Base-by-base conservation (phyloP, 192 early-diverging fungal species). In the Linnemannia hyalina region DNA sequence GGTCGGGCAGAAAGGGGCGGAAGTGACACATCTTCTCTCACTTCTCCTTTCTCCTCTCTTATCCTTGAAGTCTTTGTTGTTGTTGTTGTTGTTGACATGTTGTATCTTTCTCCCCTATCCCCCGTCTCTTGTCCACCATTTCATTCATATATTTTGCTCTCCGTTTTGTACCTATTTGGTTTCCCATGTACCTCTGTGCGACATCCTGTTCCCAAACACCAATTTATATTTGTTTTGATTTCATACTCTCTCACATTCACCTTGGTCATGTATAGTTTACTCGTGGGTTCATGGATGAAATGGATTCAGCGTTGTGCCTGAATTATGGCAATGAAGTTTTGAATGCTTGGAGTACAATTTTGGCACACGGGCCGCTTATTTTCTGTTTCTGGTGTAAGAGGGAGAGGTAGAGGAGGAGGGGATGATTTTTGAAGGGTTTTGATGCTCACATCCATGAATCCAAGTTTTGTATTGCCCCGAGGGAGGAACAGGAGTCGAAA, bases 131-230 rank as follows among this genome's bases (percentile, higher is more conserved):
- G 26, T 29, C 29, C 26, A 65, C 60, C 7, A 4, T 29, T 29
- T 65, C n/a, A 11, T 65, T 65, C 60, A 35, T 65, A n/a, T 13
- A 65, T 65, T 60, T 60, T 60, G 55, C 55, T 60, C 49, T 52
- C 49, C 18, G 49, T 52, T 32, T 65, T 35, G 60, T 65, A 65
- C 49, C 49, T 52, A 32, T 65, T 65, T 65, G 29, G 60, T 11
- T 32, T 65, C 29, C 29, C 60, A 11, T 65, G 11, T 65, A 26
- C n/a, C 55, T 65, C 10, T 65, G 60, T 65, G 26, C 29, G 60
- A 65, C 60, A 60, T 32, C 60, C 26, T 65, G n/a, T 26, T 32
- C 60, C 29, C 60, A 65, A 65, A 65, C 60, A 65, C 60, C 60
- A 65, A 65, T 65, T 65, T 65, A 65, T 65, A 8, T 57, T 57